phyloP scores from a whole-genome alignment of 1,284 basidiomycete species.

The Uromyces viciae-fabae region DNA sequence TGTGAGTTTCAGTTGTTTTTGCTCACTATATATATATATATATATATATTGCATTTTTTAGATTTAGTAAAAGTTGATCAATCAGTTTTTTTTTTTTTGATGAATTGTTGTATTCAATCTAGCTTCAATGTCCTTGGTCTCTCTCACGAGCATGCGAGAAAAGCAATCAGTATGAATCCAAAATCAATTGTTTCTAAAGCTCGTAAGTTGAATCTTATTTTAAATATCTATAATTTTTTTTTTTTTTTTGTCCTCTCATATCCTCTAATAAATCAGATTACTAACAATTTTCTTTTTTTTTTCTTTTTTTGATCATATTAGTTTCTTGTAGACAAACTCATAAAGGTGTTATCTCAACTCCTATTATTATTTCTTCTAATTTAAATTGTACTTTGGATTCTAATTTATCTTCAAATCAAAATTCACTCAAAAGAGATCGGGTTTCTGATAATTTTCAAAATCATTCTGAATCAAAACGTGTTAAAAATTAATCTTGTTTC shows the following conservation, averaged over 20 bases:
- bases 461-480: too few relatives aligned
- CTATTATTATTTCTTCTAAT: constrained; percentile 3
- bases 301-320: too few relatives aligned
- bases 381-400: not conserved
- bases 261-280: not conserved
- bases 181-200: constrained; percentile 8
- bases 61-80: not conserved
- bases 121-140: constrained; percentile 32
- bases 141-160: constrained; percentile 5
- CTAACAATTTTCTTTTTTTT: not conserved
- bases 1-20: not conserved
- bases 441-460: too few relatives aligned
- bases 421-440: too few relatives aligned
- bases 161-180: constrained; percentile 5
- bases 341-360: constrained; percentile 35
- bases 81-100: not conserved
- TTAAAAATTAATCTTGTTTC: too few relatives aligned
- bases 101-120: not conserved
- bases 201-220: too few relatives aligned
- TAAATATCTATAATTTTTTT: too few relatives aligned
- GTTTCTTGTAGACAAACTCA: constrained; percentile 25
- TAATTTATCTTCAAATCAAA: not conserved
- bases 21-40: not conserved
- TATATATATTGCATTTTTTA: not conserved
- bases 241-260: not conserved